Percentiles rank a stretch among this genome's conserved stretches.
phyloP scores from a whole-genome alignment of 306 rosid genomes.

The Astragalus glycyphyllos region DNA sequence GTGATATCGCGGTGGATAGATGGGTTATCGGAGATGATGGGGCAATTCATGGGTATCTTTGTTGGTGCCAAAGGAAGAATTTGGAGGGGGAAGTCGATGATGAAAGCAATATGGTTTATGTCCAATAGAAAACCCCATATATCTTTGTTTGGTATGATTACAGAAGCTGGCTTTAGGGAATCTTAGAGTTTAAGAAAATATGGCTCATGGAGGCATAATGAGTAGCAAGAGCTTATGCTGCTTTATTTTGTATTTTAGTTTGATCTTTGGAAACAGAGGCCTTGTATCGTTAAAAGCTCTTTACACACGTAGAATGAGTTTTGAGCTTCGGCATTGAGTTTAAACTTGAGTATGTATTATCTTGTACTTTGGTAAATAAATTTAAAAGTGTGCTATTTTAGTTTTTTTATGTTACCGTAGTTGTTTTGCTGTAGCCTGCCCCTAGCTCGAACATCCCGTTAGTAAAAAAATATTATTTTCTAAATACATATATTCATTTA shows the following conservation, averaged over 20 bases:
- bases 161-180: constrained; percentile 24
- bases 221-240: background rate
- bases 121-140: constrained; percentile 38
- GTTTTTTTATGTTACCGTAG: no score
- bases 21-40: constrained; percentile 91
- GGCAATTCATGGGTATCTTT: constrained; percentile 69
- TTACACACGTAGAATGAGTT: constrained; percentile 23
- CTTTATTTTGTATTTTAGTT: constrained; percentile 17
- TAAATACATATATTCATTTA: no score
- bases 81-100: constrained; percentile 45
- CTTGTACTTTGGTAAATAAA: no score
- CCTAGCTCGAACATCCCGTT: no score
- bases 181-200: constrained; percentile 21
- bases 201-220: constrained; percentile 29
- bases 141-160: constrained; percentile 6
- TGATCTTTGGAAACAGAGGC: constrained; percentile 31
- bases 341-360: no score
- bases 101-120: constrained; percentile 51
- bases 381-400: no score
- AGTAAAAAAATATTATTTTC: no score
- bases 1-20: constrained; percentile 64
- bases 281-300: constrained; percentile 17
- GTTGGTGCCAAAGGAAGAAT: constrained; percentile 86
- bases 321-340: background rate
- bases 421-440: no score